Conservation (phyloP, 768 basidiomycete genomes). For the Piloderma croceum region DNA sequence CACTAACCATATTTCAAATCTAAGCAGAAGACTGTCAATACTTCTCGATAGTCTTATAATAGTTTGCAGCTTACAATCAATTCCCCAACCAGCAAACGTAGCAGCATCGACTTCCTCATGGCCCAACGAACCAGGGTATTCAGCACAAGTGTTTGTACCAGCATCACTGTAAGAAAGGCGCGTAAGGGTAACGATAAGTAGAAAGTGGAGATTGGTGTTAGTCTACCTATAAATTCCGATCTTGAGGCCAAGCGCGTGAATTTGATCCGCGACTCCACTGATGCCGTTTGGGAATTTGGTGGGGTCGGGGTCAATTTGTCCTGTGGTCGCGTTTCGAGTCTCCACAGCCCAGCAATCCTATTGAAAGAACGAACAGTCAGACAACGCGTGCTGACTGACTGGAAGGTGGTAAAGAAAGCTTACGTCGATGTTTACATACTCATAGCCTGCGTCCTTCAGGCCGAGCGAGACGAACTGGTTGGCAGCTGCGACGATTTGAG, state of each 20-base stretch:
- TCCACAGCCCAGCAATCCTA: slow-evolving; percentile 47
- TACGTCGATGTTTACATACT: slow-evolving; percentile 50
- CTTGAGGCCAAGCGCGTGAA: slow-evolving; percentile 44
- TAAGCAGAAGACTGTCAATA: slow-evolving; percentile 3
- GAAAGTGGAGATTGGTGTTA: not conserved
- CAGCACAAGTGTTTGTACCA: slow-evolving; percentile 47
- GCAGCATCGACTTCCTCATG: slow-evolving; percentile 44
- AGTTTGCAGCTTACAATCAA: slow-evolving; percentile 39
- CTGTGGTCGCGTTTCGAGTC: slow-evolving; percentile 35
- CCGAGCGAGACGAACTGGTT: slow-evolving; percentile 42
- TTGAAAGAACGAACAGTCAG: no score
- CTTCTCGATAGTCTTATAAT: not conserved
- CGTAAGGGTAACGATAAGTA: not conserved
- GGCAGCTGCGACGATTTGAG: slow-evolving; percentile 41
- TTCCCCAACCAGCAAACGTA: slow-evolving; percentile 48
- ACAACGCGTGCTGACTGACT: not conserved
- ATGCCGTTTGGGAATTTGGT: slow-evolving; percentile 51
- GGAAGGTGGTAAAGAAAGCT: slow-evolving; percentile 7
- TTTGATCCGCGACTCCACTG: slow-evolving; percentile 34
- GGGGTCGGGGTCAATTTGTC: slow-evolving; percentile 43
- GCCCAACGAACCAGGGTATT: slow-evolving; percentile 52
- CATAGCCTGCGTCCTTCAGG: slow-evolving; percentile 42
- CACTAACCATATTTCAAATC: slow-evolving; percentile 49
- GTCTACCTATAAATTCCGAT: slow-evolving; percentile 47
- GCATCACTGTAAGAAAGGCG: slow-evolving; percentile 36